phyloP scores from a whole-genome alignment of 1,139 yeast genomes.

The Suhomyces chickasaworum region DNA sequence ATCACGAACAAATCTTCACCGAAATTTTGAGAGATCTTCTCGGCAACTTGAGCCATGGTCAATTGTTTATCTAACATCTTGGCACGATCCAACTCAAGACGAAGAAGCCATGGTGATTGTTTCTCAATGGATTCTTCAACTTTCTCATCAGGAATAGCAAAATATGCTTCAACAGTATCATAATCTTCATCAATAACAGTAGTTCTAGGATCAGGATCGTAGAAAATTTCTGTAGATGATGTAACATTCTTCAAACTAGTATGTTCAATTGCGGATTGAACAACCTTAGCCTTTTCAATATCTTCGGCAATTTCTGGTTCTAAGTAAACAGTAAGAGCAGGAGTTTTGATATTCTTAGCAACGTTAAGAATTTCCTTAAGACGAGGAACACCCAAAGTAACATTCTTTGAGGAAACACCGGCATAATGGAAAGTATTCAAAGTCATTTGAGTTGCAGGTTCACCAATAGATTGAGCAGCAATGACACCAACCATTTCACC shows the following conservation, averaged over 20 bases:
- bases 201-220: slow-evolving; percentile 96
- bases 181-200: slow-evolving; percentile 96
- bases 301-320: slow-evolving; percentile 79
- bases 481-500: slow-evolving; percentile 99
- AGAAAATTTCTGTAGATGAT: slow-evolving; percentile 94
- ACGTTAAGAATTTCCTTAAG: slow-evolving; percentile 98
- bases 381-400: slow-evolving; percentile 99
- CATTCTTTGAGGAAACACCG: slow-evolving; percentile 99
- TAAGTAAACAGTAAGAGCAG: slow-evolving; percentile 90
- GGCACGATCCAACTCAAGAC: slow-evolving; percentile 96
- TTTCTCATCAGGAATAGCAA: slow-evolving; percentile 96
- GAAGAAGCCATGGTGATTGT: slow-evolving; percentile 96
- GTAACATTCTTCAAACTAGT: slow-evolving; percentile 94
- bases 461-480: slow-evolving; percentile 99
- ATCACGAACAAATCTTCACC: slow-evolving; percentile 95
- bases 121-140: slow-evolving; percentile 90
- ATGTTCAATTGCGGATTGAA: slow-evolving; percentile 96
- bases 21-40: slow-evolving; percentile 88
- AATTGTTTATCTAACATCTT: slow-evolving; percentile 97
- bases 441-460: slow-evolving; percentile 99
- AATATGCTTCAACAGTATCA: slow-evolving; percentile 95
- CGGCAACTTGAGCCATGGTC: slow-evolving; percentile 98
- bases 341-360: slow-evolving; percentile 98
- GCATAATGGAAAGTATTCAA: slow-evolving; percentile 99
- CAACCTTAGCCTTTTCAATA: slow-evolving; percentile 90